These are phyloP conservation scores for Isabelozyma rhagii DNA, from an alignment of 805 yeast genomes.

Conservation along the genomic window DNA sequence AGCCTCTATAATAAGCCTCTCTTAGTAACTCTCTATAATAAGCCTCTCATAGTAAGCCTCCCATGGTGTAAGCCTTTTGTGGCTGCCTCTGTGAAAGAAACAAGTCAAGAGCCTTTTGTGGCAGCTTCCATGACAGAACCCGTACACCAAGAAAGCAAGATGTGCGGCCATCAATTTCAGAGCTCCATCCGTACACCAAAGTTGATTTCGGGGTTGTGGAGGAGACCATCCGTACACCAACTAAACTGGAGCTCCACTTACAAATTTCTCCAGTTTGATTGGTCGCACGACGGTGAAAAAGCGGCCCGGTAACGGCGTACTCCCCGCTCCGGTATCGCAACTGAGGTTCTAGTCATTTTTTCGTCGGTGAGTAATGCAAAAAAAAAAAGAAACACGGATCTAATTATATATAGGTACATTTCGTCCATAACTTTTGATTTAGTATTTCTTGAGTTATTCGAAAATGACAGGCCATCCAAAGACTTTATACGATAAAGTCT, in stretches of 20 bases:
- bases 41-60: too few relatives aligned
- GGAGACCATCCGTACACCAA: background rate
- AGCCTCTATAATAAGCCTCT: too few relatives aligned
- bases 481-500: slow-evolving; percentile 95
- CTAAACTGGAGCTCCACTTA: too few relatives aligned
- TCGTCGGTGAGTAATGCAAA: background rate
- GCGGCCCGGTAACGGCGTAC: background rate
- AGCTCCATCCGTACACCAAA: too few relatives aligned
- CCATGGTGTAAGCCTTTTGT: too few relatives aligned
- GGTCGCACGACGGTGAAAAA: background rate
- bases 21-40: too few relatives aligned
- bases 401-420: background rate
- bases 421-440: background rate
- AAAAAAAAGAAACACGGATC: background rate
- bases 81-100: too few relatives aligned
- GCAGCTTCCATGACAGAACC: too few relatives aligned
- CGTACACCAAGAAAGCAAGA: too few relatives aligned
- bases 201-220: background rate
- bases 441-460: background rate
- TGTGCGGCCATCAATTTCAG: too few relatives aligned
- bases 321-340: slow-evolving; percentile 1
- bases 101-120: too few relatives aligned
- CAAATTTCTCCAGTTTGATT: background rate
- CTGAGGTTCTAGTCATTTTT: background rate
- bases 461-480: slow-evolving; percentile 39